These are phyloP conservation scores for Pythium oligandrum DNA, from an alignment of 352 stramenopile genomes.

Conservation along the genomic window DNA sequence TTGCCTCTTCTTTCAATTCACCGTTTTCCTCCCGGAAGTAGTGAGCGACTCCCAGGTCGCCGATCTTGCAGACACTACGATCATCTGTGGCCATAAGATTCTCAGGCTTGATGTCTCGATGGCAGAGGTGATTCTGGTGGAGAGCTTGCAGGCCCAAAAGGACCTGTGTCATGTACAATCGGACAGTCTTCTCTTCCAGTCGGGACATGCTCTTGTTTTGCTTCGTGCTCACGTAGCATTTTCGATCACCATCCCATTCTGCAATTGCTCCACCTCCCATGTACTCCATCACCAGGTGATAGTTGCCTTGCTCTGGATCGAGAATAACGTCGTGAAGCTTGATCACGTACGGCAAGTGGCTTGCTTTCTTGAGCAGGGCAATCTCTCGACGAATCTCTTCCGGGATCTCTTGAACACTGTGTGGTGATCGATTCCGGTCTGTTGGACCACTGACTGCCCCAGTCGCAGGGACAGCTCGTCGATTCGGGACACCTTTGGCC, in stretches of 20 bases:
- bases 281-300: slow-evolving; percentile 84
- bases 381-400: slow-evolving; percentile 70
- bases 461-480: slow-evolving; percentile 24
- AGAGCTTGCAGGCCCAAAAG: slow-evolving; percentile 69
- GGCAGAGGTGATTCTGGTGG: slow-evolving; percentile 67
- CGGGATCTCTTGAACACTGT: slow-evolving; percentile 21
- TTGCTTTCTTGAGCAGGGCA: slow-evolving; percentile 72
- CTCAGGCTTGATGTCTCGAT: slow-evolving; percentile 86
- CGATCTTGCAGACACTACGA: slow-evolving; percentile 63
- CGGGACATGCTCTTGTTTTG: slow-evolving; percentile 36
- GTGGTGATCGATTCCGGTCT: neutral
- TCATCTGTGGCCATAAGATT: slow-evolving; percentile 70
- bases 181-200: slow-evolving; percentile 38
- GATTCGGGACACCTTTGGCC: slow-evolving; percentile 42
- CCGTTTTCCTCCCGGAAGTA: slow-evolving; percentile 62
- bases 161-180: slow-evolving; percentile 51
- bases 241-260: slow-evolving; percentile 60
- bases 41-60: slow-evolving; percentile 77
- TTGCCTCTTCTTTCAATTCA: slow-evolving; percentile 40
- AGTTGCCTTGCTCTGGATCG: slow-evolving; percentile 43
- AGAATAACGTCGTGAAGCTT: slow-evolving; percentile 73
- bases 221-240: slow-evolving; percentile 53
- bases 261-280: slow-evolving; percentile 78
- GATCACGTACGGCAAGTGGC: slow-evolving; percentile 58
- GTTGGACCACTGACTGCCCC: slow-evolving; percentile 6